Percentiles rank a stretch among this genome's conserved stretches.
These are phyloP conservation scores for Verticillium dahliae DNA, from an alignment of 2,329 filamentous ascomycete species.

Conservation along the genomic window DNA sequence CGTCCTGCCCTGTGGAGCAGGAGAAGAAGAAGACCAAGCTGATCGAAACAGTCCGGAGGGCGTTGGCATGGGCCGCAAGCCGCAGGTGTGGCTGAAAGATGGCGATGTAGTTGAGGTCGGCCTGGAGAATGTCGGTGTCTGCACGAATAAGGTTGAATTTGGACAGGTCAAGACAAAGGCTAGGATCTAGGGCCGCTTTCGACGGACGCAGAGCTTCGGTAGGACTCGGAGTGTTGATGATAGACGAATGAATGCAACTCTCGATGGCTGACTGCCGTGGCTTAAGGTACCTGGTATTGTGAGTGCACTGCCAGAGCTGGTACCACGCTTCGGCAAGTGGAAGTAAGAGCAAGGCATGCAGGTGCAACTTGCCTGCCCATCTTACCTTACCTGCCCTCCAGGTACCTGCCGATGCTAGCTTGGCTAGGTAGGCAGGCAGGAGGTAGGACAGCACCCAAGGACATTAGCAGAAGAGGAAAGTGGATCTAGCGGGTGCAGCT, in stretches of 20 bases:
- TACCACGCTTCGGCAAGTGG: background rate
- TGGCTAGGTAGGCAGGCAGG: too few species aligned
- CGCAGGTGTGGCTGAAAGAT: constrained; percentile 62
- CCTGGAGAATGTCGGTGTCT: constrained; percentile 59
- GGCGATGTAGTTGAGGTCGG: constrained; percentile 64
- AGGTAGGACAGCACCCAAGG: background rate
- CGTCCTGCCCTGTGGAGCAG: background rate
- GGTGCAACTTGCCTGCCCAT: too few species aligned
- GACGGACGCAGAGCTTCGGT: background rate
- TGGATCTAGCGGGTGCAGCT: background rate
- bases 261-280: background rate
- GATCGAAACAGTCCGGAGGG: constrained; percentile 48
- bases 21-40: background rate
- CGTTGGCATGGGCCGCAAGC: constrained; percentile 63
- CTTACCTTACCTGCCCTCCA: too few species aligned
- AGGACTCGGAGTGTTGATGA: background rate
- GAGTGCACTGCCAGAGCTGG: background rate
- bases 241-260: background rate
- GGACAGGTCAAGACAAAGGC: constrained; percentile 13
- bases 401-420: too few species aligned
- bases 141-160: constrained; percentile 38
- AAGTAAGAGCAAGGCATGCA: background rate
- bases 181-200: constrained; percentile 12
- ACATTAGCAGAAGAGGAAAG: background rate
- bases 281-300: background rate